Percentiles rank a stretch among this genome's conserved stretches.
Evolutionary conservation across 495 filamentous ascomycete genomes (phyloP).

Genomic region (Friedmanniomyces simplex): DNA sequence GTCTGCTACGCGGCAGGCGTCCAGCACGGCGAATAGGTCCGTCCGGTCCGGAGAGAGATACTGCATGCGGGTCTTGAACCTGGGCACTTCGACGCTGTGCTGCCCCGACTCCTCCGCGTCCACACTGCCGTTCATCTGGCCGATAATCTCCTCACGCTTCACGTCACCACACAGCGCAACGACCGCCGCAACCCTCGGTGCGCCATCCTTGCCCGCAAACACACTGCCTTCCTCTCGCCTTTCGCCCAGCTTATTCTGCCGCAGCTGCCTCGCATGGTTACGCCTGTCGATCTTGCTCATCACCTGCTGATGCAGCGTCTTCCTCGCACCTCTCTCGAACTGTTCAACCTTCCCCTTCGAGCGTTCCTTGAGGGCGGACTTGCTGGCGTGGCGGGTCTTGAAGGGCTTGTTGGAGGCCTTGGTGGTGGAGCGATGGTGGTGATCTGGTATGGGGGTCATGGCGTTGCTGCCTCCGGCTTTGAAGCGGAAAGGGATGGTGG

Average conservation of each 20-base stretch:
- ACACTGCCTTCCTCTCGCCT: constrained; percentile 63
- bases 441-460: constrained; percentile 39
- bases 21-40: constrained; percentile 63
- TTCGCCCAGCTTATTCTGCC: constrained; percentile 68
- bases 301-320: constrained; percentile 87
- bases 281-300: constrained; percentile 93
- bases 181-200: constrained; percentile 83
- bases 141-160: constrained; percentile 55
- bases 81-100: constrained; percentile 57
- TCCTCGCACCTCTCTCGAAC: constrained; percentile 51
- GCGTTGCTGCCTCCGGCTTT: constrained; percentile 67
- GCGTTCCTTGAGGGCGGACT: constrained; percentile 67
- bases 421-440: constrained; percentile 86
- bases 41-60: constrained; percentile 58
- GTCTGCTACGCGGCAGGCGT: constrained; percentile 81
- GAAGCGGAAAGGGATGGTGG: constrained; percentile 75
- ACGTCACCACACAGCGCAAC: constrained; percentile 68
- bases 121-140: constrained; percentile 61
- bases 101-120: constrained; percentile 63
- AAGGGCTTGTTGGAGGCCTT: constrained; percentile 77
- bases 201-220: constrained; percentile 74
- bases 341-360: constrained; percentile 67
- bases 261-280: constrained; percentile 84
- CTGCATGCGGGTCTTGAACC: constrained; percentile 86
- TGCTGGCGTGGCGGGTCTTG: constrained; percentile 84